Conservation (phyloP, 495 filamentous ascomycete species). For the Elasticomyces elasticus region DNA sequence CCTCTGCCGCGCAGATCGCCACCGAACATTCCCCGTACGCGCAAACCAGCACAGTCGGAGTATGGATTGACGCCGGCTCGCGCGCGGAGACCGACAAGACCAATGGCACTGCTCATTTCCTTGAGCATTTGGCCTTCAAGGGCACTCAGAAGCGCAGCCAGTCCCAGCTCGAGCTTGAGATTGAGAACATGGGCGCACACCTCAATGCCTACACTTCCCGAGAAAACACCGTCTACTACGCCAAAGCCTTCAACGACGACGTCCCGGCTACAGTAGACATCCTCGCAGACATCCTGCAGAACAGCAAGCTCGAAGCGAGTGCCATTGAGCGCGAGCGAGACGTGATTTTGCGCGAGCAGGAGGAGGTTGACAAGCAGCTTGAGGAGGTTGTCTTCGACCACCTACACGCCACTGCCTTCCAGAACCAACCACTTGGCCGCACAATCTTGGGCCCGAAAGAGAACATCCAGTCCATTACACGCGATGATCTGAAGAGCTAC, state of each 20-base stretch:
- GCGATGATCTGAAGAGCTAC: conserved; percentile 81
- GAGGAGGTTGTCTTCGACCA: conserved; percentile 99
- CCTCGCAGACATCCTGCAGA: conserved; percentile 96
- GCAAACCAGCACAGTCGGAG: conserved; percentile 95
- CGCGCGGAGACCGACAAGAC: conserved; percentile 96
- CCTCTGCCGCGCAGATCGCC: conserved; percentile 57
- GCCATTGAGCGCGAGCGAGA: conserved; percentile 96
- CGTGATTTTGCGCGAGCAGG: conserved; percentile 95
- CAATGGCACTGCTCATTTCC: conserved; percentile 98
- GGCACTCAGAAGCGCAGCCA: conserved; percentile 88
- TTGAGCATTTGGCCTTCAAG: conserved; percentile 99
- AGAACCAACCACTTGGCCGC: conserved; percentile 87
- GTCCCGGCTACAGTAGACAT: conserved; percentile 94
- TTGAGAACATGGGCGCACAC: conserved; percentile 99
- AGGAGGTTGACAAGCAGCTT: conserved; percentile 99
- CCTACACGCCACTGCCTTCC: conserved; percentile 95
- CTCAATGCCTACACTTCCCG: conserved; percentile 99
- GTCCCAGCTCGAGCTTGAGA: conserved; percentile 95
- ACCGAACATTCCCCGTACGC: conserved; percentile 97
- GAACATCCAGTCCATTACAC: conserved; percentile 94
- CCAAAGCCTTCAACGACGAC: conserved; percentile 96
- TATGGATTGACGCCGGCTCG: conserved; percentile 99
- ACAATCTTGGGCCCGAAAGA: conserved; percentile 96
- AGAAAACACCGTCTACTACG: conserved; percentile 99
- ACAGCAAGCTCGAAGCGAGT: conserved; percentile 86